Evolutionary conservation across 1,139 yeast species (phyloP).

Genomic region (Debaryomycetaceae sp.): DNA sequence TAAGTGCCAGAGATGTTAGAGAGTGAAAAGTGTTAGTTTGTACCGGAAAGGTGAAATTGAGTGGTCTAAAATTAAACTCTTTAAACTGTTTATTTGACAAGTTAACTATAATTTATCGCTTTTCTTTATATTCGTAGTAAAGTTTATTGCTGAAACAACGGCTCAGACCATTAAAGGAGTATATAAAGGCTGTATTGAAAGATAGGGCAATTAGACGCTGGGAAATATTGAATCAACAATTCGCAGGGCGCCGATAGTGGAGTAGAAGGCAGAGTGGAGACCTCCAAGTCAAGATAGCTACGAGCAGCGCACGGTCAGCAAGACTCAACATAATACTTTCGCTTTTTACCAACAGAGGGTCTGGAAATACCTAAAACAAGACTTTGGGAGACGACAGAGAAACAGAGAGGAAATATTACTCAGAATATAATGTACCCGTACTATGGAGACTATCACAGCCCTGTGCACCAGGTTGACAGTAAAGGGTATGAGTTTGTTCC

Average conservation of each 20-base stretch:
- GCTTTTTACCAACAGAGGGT: no score
- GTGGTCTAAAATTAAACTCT: not conserved
- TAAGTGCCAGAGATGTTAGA: not conserved
- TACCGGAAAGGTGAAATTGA: not conserved
- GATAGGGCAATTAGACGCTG: not conserved
- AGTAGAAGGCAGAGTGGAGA: no score
- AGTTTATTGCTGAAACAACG: not conserved
- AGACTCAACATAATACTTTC: no score
- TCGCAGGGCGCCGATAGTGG: no score
- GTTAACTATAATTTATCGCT: conserved; percentile 1
- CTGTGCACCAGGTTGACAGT: conserved; percentile 1
- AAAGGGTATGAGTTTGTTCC: conserved; percentile 1
- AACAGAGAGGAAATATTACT: not conserved
- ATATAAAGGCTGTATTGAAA: not conserved
- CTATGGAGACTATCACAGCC: conserved; percentile 4
- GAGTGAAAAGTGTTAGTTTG: no score
- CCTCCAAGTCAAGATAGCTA: no score
- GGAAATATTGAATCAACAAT: no score
- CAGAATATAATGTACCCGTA: conserved; percentile 5
- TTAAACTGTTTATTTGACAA: not conserved
- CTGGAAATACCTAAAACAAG: no score
- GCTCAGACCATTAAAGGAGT: not conserved
- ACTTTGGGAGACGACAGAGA: no score
- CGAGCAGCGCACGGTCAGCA: no score
- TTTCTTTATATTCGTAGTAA: conserved; percentile 2